Conservation (phyloP, 257 asterid species). For the Echium plantagineum region DNA sequence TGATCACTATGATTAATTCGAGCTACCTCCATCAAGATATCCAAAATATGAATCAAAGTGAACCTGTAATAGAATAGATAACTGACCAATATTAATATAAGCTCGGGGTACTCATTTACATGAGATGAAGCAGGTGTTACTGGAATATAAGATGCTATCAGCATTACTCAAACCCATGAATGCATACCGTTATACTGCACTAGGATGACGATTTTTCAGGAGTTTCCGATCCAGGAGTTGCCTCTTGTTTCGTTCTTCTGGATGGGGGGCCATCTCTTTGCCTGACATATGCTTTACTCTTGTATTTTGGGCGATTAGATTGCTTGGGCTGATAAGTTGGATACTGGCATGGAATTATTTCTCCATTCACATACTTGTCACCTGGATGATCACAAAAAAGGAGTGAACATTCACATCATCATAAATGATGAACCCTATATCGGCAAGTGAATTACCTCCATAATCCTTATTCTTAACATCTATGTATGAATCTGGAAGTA, state of each 20-base stretch:
- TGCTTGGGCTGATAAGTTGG: constrained; percentile 96
- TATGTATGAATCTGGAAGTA: constrained; percentile 88
- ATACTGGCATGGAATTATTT: constrained; percentile 84
- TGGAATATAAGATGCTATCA: neutral
- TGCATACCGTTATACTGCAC: constrained; percentile 10
- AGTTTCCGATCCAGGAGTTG: constrained; percentile 43
- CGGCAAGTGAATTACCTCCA: constrained; percentile 54
- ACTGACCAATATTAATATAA: neutral
- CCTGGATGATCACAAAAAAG: constrained; percentile 28
- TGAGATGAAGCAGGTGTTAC: neutral
- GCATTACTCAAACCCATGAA: neutral
- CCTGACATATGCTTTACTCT: constrained; percentile 92
- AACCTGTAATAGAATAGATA: constrained; percentile 23
- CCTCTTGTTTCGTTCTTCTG: constrained; percentile 50
- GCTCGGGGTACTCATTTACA: constrained; percentile 1
- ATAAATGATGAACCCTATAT: neutral
- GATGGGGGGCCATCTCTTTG: constrained; percentile 92
- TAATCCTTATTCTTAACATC: constrained; percentile 97
- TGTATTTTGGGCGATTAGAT: constrained; percentile 43
- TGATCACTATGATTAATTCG: constrained; percentile 12
- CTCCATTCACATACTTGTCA: constrained; percentile 89
- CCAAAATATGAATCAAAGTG: neutral
- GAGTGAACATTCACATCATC: neutral
- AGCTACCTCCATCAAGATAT: constrained; percentile 10
- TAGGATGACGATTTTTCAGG: constrained; percentile 52